Evolutionary conservation across 1,284 basidiomycete genomes (phyloP).

Genomic region (Lentinus polychrous): DNA sequence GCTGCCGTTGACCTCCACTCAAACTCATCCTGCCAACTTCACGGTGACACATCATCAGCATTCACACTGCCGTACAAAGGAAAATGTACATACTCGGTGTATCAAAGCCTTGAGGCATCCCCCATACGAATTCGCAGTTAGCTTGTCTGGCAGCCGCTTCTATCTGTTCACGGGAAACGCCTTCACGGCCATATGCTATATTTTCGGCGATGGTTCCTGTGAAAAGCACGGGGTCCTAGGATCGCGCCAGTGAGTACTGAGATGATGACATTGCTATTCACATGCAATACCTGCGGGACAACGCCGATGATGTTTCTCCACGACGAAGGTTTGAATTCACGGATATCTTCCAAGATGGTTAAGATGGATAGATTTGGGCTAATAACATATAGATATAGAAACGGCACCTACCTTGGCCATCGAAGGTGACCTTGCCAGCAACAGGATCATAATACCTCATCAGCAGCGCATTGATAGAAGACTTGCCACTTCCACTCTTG

Average conservation of each 20-base stretch:
- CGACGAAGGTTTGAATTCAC: slow-evolving; percentile 74
- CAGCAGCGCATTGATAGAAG: slow-evolving; percentile 83
- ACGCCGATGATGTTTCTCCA: slow-evolving; percentile 87
- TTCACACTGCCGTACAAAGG: slow-evolving; percentile 24
- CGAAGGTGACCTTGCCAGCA: slow-evolving; percentile 74
- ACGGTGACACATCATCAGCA: not conserved
- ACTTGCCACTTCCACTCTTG: slow-evolving; percentile 87
- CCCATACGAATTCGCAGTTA: slow-evolving; percentile 95
- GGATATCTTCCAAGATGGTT: slow-evolving; percentile 52
- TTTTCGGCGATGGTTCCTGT: slow-evolving; percentile 90
- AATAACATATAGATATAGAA: slow-evolving; percentile 5
- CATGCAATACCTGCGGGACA: slow-evolving; percentile 65
- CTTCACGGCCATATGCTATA: slow-evolving; percentile 81
- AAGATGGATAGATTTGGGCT: not conserved
- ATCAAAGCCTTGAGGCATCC: slow-evolving; percentile 81
- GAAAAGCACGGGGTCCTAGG: slow-evolving; percentile 69
- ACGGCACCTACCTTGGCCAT: slow-evolving; percentile 64
- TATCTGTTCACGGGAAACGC: slow-evolving; percentile 76
- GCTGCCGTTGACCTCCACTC: slow-evolving; percentile 60
- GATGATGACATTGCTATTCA: slow-evolving; percentile 6
- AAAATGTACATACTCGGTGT: slow-evolving; percentile 54
- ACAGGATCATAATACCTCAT: slow-evolving; percentile 92
- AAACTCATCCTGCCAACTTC: slow-evolving; percentile 71
- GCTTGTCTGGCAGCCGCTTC: slow-evolving; percentile 85
- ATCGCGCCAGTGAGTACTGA: not conserved